These are phyloP conservation scores for Raphanus hybrid DNA, from an alignment of 441 rosid species.

Conservation along the genomic window DNA sequence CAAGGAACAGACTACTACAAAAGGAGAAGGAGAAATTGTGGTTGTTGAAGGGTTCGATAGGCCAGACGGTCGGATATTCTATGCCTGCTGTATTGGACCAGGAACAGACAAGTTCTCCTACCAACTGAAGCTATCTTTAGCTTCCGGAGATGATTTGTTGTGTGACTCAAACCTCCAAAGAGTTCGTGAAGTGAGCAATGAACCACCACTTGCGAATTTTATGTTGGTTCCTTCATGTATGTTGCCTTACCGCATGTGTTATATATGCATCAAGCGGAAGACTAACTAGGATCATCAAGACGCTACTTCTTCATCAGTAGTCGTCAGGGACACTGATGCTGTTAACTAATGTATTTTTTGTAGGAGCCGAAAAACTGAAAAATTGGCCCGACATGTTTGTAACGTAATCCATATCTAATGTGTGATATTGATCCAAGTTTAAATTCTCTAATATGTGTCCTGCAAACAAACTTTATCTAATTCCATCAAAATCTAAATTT, in stretches of 20 bases:
- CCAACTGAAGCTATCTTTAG: neutral
- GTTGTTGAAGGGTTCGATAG: neutral
- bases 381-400: neutral
- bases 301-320: neutral
- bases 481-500: neutral
- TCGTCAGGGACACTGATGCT: neutral
- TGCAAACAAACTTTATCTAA: neutral
- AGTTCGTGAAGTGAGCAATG: conserved; percentile 4
- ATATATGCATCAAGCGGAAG: neutral
- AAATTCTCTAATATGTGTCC: neutral
- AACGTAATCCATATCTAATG: neutral
- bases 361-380: neutral
- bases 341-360: neutral
- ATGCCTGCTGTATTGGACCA: conserved; percentile 11
- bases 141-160: neutral
- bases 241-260: neutral
- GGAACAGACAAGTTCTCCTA: neutral
- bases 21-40: conserved; percentile 1
- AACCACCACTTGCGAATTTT: neutral
- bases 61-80: neutral
- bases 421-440: too few species aligned
- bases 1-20: neutral
- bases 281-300: neutral
- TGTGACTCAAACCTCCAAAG: neutral
- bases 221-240: neutral